A percentile compares a stretch with the other conserved stretches of the same genome.
phyloP scores from a whole-genome alignment of 305 asterid genomes.

The Plantago lanceolata region DNA sequence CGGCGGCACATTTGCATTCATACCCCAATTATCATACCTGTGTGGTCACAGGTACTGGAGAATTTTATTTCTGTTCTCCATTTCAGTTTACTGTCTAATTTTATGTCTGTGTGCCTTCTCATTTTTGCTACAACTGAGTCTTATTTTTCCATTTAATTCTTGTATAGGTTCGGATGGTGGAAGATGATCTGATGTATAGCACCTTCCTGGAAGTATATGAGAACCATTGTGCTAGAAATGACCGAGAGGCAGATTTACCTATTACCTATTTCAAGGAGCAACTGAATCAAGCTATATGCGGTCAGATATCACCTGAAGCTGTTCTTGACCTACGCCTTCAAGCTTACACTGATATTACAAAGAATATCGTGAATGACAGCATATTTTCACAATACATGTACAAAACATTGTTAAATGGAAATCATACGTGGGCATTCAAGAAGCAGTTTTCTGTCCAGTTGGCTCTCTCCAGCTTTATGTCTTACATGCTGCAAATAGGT shows the following conservation, averaged over 20 bases:
- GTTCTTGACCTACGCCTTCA: constrained; percentile 94
- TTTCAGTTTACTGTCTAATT: neutral
- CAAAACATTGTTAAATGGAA: constrained; percentile 81
- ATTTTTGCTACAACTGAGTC: constrained; percentile 17
- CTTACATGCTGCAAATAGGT: constrained; percentile 96
- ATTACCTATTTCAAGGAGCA: constrained; percentile 93
- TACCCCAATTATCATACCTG: constrained; percentile 96
- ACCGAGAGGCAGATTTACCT: constrained; percentile 87
- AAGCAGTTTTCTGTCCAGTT: constrained; percentile 95
- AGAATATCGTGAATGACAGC: constrained; percentile 74
- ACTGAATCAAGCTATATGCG: constrained; percentile 90
- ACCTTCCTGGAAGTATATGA: constrained; percentile 98
- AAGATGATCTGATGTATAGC: constrained; percentile 96
- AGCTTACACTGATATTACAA: constrained; percentile 83
- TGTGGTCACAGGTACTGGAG: constrained; percentile 93
- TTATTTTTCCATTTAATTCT: constrained; percentile 16
- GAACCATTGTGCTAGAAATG: constrained; percentile 95
- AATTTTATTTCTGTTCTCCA: too few species aligned
- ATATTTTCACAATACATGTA: constrained; percentile 98
- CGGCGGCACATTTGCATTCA: constrained; percentile 94
- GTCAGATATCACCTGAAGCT: constrained; percentile 93
- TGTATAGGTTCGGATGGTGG: constrained; percentile 95
- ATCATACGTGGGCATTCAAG: constrained; percentile 95
- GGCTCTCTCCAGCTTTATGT: constrained; percentile 94
- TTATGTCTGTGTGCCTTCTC: too few species aligned